These are phyloP conservation scores for Sinapis alba DNA, from an alignment of 441 rosid species.

Conservation along the genomic window DNA sequence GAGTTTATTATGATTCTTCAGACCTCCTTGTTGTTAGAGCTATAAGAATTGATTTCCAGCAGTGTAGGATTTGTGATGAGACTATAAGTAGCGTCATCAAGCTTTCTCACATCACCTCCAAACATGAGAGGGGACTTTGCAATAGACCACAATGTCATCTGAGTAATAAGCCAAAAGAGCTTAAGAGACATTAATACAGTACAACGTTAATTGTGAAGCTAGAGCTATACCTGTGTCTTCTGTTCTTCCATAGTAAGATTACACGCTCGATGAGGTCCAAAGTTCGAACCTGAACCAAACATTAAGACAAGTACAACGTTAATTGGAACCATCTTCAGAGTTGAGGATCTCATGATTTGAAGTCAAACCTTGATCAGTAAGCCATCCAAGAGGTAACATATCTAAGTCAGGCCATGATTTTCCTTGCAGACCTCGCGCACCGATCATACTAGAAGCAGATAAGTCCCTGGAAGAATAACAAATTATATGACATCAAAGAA, in stretches of 20 bases:
- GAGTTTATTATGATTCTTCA: constrained; percentile 32
- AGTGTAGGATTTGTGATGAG: constrained; percentile 75
- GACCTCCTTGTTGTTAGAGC: constrained; percentile 83
- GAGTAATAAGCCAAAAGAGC: constrained; percentile 17
- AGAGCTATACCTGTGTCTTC: constrained; percentile 68
- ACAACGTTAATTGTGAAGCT: neutral
- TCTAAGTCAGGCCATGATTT: constrained; percentile 94
- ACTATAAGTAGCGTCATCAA: constrained; percentile 62
- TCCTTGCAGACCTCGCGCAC: constrained; percentile 65
- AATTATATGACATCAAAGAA: constrained; percentile 20
- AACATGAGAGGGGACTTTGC: constrained; percentile 96
- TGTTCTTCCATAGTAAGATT: constrained; percentile 70
- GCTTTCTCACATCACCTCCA: constrained; percentile 89
- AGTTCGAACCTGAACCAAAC: constrained; percentile 56
- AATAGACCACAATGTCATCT: constrained; percentile 97
- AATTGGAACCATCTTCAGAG: neutral
- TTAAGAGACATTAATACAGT: neutral
- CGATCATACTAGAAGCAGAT: constrained; percentile 65
- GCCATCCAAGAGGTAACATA: constrained; percentile 94
- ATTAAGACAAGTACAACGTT: constrained; percentile 4
- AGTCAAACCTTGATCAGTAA: constrained; percentile 72
- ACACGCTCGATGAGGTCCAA: constrained; percentile 78
- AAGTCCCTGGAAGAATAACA: constrained; percentile 56
- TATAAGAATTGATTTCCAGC: constrained; percentile 72
- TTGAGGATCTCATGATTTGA: neutral